phyloP scores from a whole-genome alignment of 2,329 filamentous ascomycete genomes.

The Botrytis fabae region DNA sequence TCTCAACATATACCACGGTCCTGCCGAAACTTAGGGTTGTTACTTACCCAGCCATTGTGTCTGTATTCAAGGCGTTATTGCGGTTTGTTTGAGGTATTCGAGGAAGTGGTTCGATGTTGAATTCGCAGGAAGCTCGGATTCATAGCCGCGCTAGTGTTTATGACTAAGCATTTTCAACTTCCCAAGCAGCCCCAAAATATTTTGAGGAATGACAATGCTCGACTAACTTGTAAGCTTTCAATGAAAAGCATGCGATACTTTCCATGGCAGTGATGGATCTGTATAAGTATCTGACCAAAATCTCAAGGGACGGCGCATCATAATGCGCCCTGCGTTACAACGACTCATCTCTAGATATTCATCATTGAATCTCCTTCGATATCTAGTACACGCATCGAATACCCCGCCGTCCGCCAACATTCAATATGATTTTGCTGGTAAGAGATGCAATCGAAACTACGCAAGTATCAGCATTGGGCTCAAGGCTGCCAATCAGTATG shows the following conservation, averaged over 20 bases:
- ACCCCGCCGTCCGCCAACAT: constrained; percentile 11
- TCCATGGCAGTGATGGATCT: constrained; percentile 18
- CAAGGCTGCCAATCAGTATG: neutral
- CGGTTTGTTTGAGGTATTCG: constrained; percentile 13
- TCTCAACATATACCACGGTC: neutral
- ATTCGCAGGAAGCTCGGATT: constrained; percentile 24
- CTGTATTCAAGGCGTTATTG: constrained; percentile 25
- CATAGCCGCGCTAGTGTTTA: constrained; percentile 18
- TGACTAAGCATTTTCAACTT: constrained; percentile 30
- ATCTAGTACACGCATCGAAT: constrained; percentile 26
- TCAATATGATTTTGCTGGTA: neutral
- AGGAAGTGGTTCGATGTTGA: constrained; percentile 24
- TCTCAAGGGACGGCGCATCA: constrained; percentile 22
- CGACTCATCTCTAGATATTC: constrained; percentile 38
- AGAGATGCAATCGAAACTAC: constrained; percentile 10
- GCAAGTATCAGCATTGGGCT: neutral
- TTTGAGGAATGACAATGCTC: constrained; percentile 7
- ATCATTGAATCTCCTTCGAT: constrained; percentile 35
- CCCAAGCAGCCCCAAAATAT: neutral
- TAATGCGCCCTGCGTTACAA: constrained; percentile 33
- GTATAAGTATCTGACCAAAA: neutral
- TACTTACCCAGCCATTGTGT: constrained; percentile 41
- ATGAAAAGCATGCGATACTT: constrained; percentile 9
- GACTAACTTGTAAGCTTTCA: neutral
- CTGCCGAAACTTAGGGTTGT: constrained; percentile 8